These are phyloP conservation scores for Elaeagnus macrophylla DNA, from an alignment of 306 rosid genomes.

Conservation along the genomic window DNA sequence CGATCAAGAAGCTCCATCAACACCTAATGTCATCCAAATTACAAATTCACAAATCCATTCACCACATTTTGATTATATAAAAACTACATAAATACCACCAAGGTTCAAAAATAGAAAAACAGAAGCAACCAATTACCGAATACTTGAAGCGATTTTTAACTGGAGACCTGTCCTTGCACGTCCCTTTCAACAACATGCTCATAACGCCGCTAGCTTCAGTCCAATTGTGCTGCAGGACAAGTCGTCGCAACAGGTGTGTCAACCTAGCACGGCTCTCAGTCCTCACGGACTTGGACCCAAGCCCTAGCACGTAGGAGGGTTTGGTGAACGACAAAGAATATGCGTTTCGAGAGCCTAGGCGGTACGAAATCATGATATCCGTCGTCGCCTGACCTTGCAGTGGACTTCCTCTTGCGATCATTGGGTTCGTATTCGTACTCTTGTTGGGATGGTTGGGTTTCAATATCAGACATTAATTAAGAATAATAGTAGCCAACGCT, in stretches of 20 bases:
- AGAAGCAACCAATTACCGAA: slow-evolving; percentile 29
- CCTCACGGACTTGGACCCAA: slow-evolving; percentile 38
- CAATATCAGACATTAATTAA: background rate
- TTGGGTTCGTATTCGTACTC: background rate
- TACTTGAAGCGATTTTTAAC: slow-evolving; percentile 49
- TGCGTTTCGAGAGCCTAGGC: slow-evolving; percentile 26
- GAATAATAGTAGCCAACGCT: no score
- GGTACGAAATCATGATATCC: slow-evolving; percentile 1
- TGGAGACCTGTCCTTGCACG: slow-evolving; percentile 37
- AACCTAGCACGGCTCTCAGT: slow-evolving; percentile 36
- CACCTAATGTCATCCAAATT: slow-evolving; percentile 26
- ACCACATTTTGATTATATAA: background rate
- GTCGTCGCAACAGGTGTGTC: slow-evolving; percentile 29
- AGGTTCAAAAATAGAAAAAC: slow-evolving; percentile 4
- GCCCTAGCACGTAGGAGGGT: slow-evolving; percentile 44
- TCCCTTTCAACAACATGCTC: slow-evolving; percentile 43
- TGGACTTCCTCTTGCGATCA: slow-evolving; percentile 29
- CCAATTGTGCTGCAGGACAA: slow-evolving; percentile 48
- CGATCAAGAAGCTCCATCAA: slow-evolving; percentile 53
- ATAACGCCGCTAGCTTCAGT: slow-evolving; percentile 54
- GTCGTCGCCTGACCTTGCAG: background rate
- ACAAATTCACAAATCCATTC: background rate
- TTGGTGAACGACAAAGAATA: slow-evolving; percentile 34
- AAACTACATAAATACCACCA: background rate
- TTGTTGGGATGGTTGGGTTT: background rate